Evolutionary conservation across 129 eudicot genomes (phyloP), one percentile per base, ranked within the genome.

Genomic region (Gnaphalium uliginosum): DNA sequence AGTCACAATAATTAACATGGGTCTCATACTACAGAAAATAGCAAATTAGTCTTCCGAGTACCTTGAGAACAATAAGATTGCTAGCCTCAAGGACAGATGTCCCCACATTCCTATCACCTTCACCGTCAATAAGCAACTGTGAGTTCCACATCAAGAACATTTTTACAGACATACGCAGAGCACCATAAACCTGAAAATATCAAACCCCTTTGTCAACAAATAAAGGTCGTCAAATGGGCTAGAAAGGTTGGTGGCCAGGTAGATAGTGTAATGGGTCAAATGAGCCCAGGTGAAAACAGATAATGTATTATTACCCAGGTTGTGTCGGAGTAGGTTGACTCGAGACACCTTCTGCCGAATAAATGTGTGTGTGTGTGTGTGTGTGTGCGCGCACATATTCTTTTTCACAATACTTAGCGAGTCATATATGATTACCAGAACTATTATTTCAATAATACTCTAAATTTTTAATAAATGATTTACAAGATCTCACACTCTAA

Each of bases 111-210:
- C 76, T 84, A 81, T 95, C 99, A 79, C 97, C 99, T 53, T 88
- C 99, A 25, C 96, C 97, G 33, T 91, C 94, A 73, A 95, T 81
- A 77, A 84, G 65, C 92, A 95, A 74, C 69, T 75, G 80, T 43
- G 99, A 91, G 77, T 95, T 89, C 99, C 97, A 95, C 99, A 95
- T 95, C 78, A 95, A 66, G 69, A 95, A 95, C 88, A 95, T 95
- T 86, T 95, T 95, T 32, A 95, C 99, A 66, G 97, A 82, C 99
- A 95, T 95, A 35, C 99, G 94, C 65, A 91, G 87, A 65, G 99
- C 98, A 62, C 98, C 98, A 77, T 85, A 94, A 76, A 94, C 98
- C 98, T 94, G 87, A 37, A 88, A 67, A 22, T 27, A 50, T 23
- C 48, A 54, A 54, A 61, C 46, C 50, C 24, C 43, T 26, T 23